A percentile compares a stretch with the other conserved stretches of the same genome.
Conservation (phyloP, 208 protist species). For the Jaenimonas drosophilae region DNA sequence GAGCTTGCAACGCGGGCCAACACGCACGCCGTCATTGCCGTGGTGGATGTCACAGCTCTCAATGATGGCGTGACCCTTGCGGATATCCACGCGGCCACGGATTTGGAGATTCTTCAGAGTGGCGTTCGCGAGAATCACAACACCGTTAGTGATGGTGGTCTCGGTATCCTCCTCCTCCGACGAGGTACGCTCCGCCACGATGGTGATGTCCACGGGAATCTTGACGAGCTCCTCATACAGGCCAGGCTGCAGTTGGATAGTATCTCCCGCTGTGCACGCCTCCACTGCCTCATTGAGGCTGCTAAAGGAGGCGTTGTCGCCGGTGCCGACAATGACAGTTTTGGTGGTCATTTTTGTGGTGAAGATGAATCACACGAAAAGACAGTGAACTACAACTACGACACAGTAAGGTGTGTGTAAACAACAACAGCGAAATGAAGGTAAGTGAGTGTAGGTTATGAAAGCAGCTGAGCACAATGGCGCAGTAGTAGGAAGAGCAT, state of each 20-base stretch:
- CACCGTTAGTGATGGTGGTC: slow-evolving; percentile 34
- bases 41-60: slow-evolving; percentile 73
- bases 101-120: slow-evolving; percentile 43
- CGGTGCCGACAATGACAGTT: slow-evolving; percentile 24
- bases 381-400: background rate
- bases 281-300: slow-evolving; percentile 55
- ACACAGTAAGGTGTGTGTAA: background rate
- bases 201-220: slow-evolving; percentile 35
- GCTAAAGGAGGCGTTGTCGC: slow-evolving; percentile 31
- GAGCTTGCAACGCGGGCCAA: slow-evolving; percentile 24
- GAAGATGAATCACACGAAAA: too few relatives aligned
- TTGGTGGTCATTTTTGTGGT: too few relatives aligned
- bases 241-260: slow-evolving; percentile 42
- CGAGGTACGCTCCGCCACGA: slow-evolving; percentile 11
- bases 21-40: slow-evolving; percentile 67
- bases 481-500: too few relatives aligned
- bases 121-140: slow-evolving; percentile 37
- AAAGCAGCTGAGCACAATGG: too few relatives aligned
- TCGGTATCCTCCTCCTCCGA: slow-evolving; percentile 29
- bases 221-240: slow-evolving; percentile 69
- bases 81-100: slow-evolving; percentile 54
- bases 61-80: slow-evolving; percentile 53
- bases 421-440: too few relatives aligned
- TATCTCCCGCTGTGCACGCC: slow-evolving; percentile 35
- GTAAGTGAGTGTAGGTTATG: too few relatives aligned